Evolutionary conservation across 108 stramenopile genomes (phyloP).

Genomic region (Skeletonema costatum): DNA sequence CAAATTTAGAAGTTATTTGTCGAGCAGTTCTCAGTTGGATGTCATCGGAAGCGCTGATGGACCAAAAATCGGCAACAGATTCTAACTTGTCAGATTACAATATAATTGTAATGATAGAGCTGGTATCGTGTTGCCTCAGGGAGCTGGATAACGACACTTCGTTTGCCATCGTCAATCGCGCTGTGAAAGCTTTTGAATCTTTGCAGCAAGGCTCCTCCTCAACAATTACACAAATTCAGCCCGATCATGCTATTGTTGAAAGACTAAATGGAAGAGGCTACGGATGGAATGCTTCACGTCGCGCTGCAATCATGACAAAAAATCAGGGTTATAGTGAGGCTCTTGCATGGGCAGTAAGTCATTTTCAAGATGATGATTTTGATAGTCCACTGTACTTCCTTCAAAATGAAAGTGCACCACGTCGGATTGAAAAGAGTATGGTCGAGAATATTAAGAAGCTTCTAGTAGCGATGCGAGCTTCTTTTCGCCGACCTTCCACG

Average conservation of each 20-base stretch:
- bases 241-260: slow-evolving; percentile 39
- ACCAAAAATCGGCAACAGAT: neutral
- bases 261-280: slow-evolving; percentile 65
- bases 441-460: slow-evolving; percentile 7
- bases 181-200: slow-evolving; percentile 11
- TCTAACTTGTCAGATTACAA: neutral
- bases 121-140: slow-evolving; percentile 29
- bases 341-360: slow-evolving; percentile 75
- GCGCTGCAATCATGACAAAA: slow-evolving; percentile 64
- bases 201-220: neutral
- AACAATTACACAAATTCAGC: neutral
- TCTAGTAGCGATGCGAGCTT: slow-evolving; percentile 5
- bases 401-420: slow-evolving; percentile 16
- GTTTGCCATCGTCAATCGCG: slow-evolving; percentile 8
- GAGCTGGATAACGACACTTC: slow-evolving; percentile 15
- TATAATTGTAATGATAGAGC: slow-evolving; percentile 24
- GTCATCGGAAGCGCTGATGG: slow-evolving; percentile 44
- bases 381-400: slow-evolving; percentile 63
- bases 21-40: slow-evolving; percentile 55
- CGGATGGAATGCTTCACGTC: slow-evolving; percentile 62
- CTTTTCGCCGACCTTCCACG: neutral
- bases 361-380: slow-evolving; percentile 71
- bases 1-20: slow-evolving; percentile 45
- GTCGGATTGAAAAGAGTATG: slow-evolving; percentile 8
- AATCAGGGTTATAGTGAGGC: slow-evolving; percentile 68